Conservation (phyloP, 208 protist genomes). For the Naegleria lovaniensis region DNA sequence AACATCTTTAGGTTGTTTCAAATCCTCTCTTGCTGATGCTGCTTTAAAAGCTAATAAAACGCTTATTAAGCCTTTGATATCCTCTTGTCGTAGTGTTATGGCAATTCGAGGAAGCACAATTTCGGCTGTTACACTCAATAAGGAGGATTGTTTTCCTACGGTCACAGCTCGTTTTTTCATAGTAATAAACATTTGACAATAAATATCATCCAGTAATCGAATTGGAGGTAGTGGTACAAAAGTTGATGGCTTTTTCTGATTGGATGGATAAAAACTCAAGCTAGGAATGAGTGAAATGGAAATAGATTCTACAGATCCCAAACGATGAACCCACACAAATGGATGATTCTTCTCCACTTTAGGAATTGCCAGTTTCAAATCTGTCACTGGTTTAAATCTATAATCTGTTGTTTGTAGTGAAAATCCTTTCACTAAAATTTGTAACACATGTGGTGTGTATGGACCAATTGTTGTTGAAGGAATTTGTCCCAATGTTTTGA, state of each 20-base stretch:
- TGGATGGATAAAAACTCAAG: not conserved
- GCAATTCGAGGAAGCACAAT: not conserved
- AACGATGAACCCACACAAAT: not conserved
- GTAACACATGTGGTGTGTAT: not conserved
- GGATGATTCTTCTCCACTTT: not conserved
- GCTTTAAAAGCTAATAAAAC: not conserved
- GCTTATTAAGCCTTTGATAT: not conserved
- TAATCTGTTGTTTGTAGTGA: not conserved
- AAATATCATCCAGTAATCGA: not conserved
- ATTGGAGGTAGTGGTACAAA: not conserved
- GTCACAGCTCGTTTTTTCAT: not conserved
- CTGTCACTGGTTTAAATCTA: not conserved
- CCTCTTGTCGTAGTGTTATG: not conserved
- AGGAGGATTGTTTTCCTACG: not conserved
- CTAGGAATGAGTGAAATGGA: not conserved
- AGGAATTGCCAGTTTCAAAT: not conserved
- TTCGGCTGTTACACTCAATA: not conserved
- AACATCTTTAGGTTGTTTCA: not conserved
- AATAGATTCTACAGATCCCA: not conserved
- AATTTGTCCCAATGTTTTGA: not conserved
- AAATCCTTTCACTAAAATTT: not conserved
- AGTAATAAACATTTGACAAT: not conserved
- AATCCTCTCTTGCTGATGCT: constrained; percentile 15
- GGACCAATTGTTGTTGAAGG: not conserved
- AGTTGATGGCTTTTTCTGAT: not conserved